A percentile compares a stretch with the other conserved stretches of the same genome.
These are phyloP conservation scores for Cinnamomum chago DNA, from an alignment of 164 flowering plant genomes.

Conservation along the genomic window DNA sequence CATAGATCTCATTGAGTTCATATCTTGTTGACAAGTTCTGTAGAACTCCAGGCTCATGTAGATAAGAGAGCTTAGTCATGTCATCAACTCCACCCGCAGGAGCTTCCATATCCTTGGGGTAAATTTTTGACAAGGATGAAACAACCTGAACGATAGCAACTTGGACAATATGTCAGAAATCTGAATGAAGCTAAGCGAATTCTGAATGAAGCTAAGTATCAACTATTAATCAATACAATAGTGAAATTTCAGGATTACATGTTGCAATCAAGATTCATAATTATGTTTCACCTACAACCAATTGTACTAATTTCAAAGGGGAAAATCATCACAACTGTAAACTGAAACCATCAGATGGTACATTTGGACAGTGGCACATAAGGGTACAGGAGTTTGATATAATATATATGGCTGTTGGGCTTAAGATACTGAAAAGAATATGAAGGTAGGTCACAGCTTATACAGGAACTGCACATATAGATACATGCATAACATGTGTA, in stretches of 20 bases:
- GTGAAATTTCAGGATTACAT: not conserved
- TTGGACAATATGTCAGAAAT: too few species aligned
- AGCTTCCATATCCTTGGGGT: slow-evolving; percentile 71
- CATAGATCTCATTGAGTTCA: slow-evolving; percentile 74
- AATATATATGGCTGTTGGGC: not conserved
- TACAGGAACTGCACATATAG: too few species aligned
- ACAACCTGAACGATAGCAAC: not conserved
- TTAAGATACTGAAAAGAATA: not conserved
- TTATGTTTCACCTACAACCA: not conserved
- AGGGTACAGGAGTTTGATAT: not conserved
- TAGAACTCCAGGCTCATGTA: slow-evolving; percentile 86
- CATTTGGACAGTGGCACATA: not conserved
- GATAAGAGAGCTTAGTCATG: slow-evolving; percentile 82
- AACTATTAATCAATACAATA: not conserved
- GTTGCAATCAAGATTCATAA: not conserved
- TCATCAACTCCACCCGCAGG: slow-evolving; percentile 79
- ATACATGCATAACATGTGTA: too few species aligned
- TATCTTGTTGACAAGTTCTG: slow-evolving; percentile 77
- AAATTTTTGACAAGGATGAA: slow-evolving; percentile 46
- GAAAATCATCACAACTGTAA: not conserved
- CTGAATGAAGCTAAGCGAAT: not conserved
- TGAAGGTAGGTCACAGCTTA: too few species aligned
- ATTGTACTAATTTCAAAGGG: not conserved
- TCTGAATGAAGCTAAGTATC: not conserved
- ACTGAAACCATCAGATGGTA: not conserved